Percentiles rank a stretch among this genome's conserved stretches.
These are phyloP conservation scores for Metroxylon sagu DNA, from an alignment of 176 grass and related monocot species.

Conservation along the genomic window DNA sequence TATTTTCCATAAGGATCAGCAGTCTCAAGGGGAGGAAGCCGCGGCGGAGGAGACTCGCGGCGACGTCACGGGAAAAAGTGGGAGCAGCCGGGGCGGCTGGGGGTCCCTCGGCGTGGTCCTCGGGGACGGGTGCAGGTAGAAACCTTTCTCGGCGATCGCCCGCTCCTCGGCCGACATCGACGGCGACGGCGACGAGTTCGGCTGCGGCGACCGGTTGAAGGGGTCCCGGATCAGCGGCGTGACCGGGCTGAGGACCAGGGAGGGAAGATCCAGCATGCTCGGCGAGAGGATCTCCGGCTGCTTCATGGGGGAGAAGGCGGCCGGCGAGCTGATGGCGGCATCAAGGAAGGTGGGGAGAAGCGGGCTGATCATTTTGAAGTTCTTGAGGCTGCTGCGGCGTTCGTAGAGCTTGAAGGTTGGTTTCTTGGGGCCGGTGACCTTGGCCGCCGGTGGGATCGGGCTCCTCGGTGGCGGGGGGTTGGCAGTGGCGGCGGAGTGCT, in stretches of 20 bases:
- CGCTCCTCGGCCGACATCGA: constrained; percentile 58
- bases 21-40: not conserved
- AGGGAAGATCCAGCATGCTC: constrained; percentile 85
- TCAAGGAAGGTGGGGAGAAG: constrained; percentile 45
- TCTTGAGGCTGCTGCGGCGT: constrained; percentile 71
- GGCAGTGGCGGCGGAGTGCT: constrained; percentile 20
- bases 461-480: not conserved
- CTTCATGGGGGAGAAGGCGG: constrained; percentile 1
- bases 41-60: not conserved
- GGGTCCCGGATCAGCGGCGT: constrained; percentile 66
- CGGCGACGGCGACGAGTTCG: constrained; percentile 20
- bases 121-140: constrained; percentile 93
- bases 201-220: constrained; percentile 57
- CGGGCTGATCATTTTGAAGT: constrained; percentile 92
- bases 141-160: constrained; percentile 72
- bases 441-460: constrained; percentile 4
- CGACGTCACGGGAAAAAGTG: constrained; percentile 1
- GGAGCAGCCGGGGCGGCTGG: not conserved
- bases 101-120: constrained; percentile 1
- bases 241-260: constrained; percentile 76
- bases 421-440: constrained; percentile 69
- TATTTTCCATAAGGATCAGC: not conserved
- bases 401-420: constrained; percentile 97
- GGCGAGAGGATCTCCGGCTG: constrained; percentile 75
- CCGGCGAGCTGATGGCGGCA: constrained; percentile 22